phyloP scores from a whole-genome alignment of 306 rosid genomes.

The Fragaria ananassa region DNA sequence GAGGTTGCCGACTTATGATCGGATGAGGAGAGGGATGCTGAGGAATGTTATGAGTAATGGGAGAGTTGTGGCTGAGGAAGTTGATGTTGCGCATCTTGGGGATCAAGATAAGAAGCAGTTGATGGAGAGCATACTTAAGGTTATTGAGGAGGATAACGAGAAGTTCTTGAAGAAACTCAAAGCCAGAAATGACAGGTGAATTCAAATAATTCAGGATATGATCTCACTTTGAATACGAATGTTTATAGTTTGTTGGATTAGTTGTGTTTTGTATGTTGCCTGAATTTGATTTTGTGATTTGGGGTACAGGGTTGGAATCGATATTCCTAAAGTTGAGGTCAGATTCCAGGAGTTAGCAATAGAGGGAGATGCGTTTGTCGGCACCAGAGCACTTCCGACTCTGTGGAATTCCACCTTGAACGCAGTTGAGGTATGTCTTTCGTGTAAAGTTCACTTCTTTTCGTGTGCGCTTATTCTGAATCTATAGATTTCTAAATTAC shows the following conservation, averaged over 20 bases:
- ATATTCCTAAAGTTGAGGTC: constrained; percentile 54
- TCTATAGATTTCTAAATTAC: constrained; percentile 2
- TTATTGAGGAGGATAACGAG: constrained; percentile 68
- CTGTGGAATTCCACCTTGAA: too few relatives aligned
- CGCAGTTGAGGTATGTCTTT: constrained; percentile 56
- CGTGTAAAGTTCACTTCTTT: background rate
- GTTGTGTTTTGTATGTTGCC: constrained; percentile 27
- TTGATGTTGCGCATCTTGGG: constrained; percentile 58
- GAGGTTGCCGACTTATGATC: too few relatives aligned
- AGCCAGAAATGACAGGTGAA: too few relatives aligned
- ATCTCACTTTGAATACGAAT: too few relatives aligned
- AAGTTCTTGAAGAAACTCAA: constrained; percentile 45
- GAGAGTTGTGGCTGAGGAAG: constrained; percentile 39
- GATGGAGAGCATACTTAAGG: constrained; percentile 55
- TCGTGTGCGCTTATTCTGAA: background rate
- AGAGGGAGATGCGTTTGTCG: constrained; percentile 61
- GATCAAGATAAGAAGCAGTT: constrained; percentile 47
- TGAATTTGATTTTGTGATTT: background rate
- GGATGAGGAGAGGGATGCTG: too few relatives aligned
- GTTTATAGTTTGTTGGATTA: too few relatives aligned
- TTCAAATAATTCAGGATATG: too few relatives aligned
- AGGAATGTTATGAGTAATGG: constrained; percentile 60
- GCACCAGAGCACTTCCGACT: constrained; percentile 59
- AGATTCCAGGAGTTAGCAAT: constrained; percentile 46
- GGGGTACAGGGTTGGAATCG: constrained; percentile 55